These are phyloP conservation scores for Ceriops tagal DNA, from an alignment of 345 rosid species.

Conservation along the genomic window DNA sequence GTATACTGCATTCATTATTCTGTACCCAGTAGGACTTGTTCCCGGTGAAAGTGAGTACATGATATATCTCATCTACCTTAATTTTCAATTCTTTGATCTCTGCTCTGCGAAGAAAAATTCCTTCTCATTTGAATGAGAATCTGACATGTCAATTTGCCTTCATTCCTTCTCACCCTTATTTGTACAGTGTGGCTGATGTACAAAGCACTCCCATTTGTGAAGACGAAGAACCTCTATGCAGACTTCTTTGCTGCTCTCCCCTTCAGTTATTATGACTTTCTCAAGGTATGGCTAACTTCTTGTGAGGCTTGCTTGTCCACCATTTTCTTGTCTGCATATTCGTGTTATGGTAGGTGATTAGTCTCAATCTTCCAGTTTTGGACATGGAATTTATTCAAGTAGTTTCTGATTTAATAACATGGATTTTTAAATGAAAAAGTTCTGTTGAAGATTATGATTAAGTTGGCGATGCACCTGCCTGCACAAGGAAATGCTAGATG, in stretches of 20 bases:
- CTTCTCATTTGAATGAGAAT: background rate
- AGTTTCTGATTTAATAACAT: background rate
- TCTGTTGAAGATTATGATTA: background rate
- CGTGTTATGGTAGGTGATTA: background rate
- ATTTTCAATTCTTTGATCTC: background rate
- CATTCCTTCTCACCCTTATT: conserved; percentile 7
- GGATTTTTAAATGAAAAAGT: background rate
- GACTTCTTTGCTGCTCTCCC: conserved; percentile 51
- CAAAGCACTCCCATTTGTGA: conserved; percentile 67
- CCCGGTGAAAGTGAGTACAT: conserved; percentile 75
- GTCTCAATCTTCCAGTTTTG: background rate
- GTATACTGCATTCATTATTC: conserved; percentile 68
- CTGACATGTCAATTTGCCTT: background rate
- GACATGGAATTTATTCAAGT: background rate
- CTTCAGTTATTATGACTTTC: conserved; percentile 52
- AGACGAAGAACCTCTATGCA: conserved; percentile 52
- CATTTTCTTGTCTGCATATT: background rate
- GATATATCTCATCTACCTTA: background rate
- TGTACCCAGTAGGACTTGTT: conserved; percentile 64
- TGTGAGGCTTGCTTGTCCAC: background rate
- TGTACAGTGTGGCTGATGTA: conserved; percentile 70
- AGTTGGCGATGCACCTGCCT: background rate
- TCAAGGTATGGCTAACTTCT: conserved; percentile 45
- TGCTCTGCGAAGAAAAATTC: background rate
- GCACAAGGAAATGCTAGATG: background rate